These are phyloP conservation scores for Metschnikowia henanensis DNA, from an alignment of 805 yeast genomes.

Conservation along the genomic window DNA sequence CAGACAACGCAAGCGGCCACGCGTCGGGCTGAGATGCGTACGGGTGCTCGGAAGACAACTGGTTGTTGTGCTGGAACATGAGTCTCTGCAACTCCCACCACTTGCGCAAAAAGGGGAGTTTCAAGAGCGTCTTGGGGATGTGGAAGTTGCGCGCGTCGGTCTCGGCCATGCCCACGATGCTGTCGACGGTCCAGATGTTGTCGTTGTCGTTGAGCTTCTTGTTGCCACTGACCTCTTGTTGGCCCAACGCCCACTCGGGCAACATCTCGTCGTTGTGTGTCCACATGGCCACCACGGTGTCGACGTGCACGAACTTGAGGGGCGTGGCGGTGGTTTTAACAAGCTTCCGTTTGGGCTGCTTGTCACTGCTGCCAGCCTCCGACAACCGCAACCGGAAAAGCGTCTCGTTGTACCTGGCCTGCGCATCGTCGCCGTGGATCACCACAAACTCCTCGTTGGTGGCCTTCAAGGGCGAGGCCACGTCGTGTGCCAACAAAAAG, in stretches of 20 bases:
- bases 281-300: slow-evolving; percentile 92
- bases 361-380: slow-evolving; percentile 35
- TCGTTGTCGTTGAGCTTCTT: slow-evolving; percentile 69
- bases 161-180: slow-evolving; percentile 53
- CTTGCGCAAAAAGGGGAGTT: slow-evolving; percentile 74
- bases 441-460: slow-evolving; percentile 95
- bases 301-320: slow-evolving; percentile 75
- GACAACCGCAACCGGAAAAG: slow-evolving; percentile 69
- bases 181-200: slow-evolving; percentile 76
- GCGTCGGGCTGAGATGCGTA: slow-evolving; percentile 88
- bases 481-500: slow-evolving; percentile 85
- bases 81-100: slow-evolving; percentile 85
- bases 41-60: slow-evolving; percentile 85
- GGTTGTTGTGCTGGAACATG: slow-evolving; percentile 93
- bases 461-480: slow-evolving; percentile 89
- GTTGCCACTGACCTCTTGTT: slow-evolving; percentile 94
- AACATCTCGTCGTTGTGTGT: slow-evolving; percentile 78
- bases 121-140: slow-evolving; percentile 61
- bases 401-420: slow-evolving; percentile 64
- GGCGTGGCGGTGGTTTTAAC: slow-evolving; percentile 71
- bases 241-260: slow-evolving; percentile 94
- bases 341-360: slow-evolving; percentile 42
- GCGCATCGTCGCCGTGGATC: slow-evolving; percentile 58
- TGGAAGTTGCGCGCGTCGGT: slow-evolving; percentile 62
- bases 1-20: slow-evolving; percentile 89